Evolutionary conservation across 2,329 filamentous ascomycete species (phyloP).

Genomic region (Cryphonectria radicalis): DNA sequence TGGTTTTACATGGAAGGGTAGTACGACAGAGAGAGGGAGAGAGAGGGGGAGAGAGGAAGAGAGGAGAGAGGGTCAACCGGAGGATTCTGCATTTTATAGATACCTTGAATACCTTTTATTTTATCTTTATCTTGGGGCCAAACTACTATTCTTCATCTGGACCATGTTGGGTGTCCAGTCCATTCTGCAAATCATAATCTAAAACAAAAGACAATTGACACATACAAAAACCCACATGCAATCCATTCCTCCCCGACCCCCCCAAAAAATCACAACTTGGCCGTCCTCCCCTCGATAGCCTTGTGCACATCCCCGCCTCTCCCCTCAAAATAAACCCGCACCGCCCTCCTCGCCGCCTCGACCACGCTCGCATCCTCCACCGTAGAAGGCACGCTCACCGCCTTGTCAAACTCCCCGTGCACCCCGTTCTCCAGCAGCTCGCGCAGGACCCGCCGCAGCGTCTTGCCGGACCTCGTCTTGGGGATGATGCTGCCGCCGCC

Average conservation of each 20-base stretch:
- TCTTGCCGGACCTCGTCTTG: constrained; percentile 92
- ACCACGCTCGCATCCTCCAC: constrained; percentile 81
- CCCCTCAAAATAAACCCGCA: constrained; percentile 75
- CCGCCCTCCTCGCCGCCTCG: constrained; percentile 70
- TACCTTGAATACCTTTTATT: background rate
- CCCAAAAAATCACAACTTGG: constrained; percentile 49
- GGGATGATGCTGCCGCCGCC: constrained; percentile 81
- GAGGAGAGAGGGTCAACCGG: too few species aligned
- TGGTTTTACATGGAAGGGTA: too few species aligned
- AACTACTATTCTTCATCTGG: background rate
- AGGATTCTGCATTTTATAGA: background rate
- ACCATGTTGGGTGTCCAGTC: too few species aligned
- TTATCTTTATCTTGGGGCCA: background rate
- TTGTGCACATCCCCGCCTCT: constrained; percentile 47
- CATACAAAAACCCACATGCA: background rate
- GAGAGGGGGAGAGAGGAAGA: too few species aligned
- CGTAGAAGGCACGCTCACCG: constrained; percentile 78
- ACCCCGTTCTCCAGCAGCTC: constrained; percentile 85
- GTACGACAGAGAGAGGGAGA: too few species aligned
- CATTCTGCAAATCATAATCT: too few species aligned
- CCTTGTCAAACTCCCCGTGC: constrained; percentile 71
- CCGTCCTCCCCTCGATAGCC: constrained; percentile 48
- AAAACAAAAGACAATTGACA: too few species aligned
- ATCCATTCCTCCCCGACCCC: background rate
- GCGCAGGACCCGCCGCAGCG: constrained; percentile 76